Base-by-base conservation (phyloP, 2,329 filamentous ascomycete species). In the Rhynchosporium secalis region DNA sequence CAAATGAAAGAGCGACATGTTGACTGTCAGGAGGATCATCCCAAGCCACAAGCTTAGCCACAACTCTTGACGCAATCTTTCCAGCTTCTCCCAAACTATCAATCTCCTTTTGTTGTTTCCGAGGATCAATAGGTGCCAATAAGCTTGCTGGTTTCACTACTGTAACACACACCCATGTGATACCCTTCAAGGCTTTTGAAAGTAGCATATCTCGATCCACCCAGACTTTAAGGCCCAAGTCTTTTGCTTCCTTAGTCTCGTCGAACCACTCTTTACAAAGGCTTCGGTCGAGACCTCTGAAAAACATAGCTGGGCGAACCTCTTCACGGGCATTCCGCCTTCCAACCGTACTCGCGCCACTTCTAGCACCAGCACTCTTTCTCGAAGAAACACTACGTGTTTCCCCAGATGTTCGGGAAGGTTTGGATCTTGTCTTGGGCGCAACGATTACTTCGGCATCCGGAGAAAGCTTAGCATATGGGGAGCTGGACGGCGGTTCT, bases 371-470 rank as follows among this genome's bases (percentile, higher is more conserved):
- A 68, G 88, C 93, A 74, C 90, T 89, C 71, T 88, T 92, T 68
- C 88, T 87, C 49, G 91, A 91, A 2, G 88, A 89, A 70, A 93
- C 89, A 73, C 93, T 97, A 62, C 89, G 83, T 72, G 84, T 92
- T 69, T 96, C 92, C 43, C 86, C 85, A n/a, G 80, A 84, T 63
- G 78, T 82, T 61, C 87, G 84, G 3, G 86, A 80, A 40, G 82
- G 78, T 74, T 91, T 92, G 47, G 89, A 82, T 60, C 94, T 85
- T 31, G 88, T 89, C 78, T 99, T 99, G 0, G 95, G 95, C 3
- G 95, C 95, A 64, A 99, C 95, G 67, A 98, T 96, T 56, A 99
- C 93, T 76, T 99, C 95, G 28, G 94, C 94, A 73, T 98, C 92
- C 0, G 93, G 90, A 0, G 91, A 90, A 56, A 99, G 91, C 76